Evolutionary conservation across 352 stramenopile species (phyloP).

Genomic region (Phytophthora nicotianae): DNA sequence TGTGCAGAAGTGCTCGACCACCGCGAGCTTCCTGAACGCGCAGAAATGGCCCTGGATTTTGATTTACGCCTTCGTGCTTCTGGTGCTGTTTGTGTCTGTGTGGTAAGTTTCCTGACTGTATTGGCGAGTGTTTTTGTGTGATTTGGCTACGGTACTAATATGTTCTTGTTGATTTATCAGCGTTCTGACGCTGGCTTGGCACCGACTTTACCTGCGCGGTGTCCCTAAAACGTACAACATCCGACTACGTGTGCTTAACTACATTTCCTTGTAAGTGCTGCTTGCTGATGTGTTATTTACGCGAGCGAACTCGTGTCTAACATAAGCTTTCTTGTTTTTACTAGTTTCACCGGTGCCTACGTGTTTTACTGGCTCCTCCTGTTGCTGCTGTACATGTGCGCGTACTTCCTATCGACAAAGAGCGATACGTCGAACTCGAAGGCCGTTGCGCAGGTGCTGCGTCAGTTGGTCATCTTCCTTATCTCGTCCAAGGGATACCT

Average conservation of each 20-base stretch:
- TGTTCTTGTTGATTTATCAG: conserved; percentile 26
- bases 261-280: conserved; percentile 83
- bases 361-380: conserved; percentile 91
- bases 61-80: conserved; percentile 86
- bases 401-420: conserved; percentile 87
- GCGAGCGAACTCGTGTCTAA: conserved; percentile 5
- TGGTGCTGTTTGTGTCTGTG: conserved; percentile 85
- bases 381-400: conserved; percentile 89
- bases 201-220: conserved; percentile 80
- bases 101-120: conserved; percentile 40
- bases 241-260: conserved; percentile 88
- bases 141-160: not conserved
- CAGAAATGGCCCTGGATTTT: conserved; percentile 90
- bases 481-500: conserved; percentile 86
- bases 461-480: conserved; percentile 83
- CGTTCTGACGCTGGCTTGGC: conserved; percentile 83
- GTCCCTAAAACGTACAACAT: conserved; percentile 92
- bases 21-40: conserved; percentile 73
- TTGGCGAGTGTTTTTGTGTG: not conserved
- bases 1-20: conserved; percentile 47
- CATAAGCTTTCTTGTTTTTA: conserved; percentile 4
- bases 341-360: conserved; percentile 83
- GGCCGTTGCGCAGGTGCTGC: conserved; percentile 74
- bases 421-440: conserved; percentile 59
- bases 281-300: not conserved